Evolutionary conservation across 768 basidiomycete species (phyloP).

Genomic region (Trametes cingulata): DNA sequence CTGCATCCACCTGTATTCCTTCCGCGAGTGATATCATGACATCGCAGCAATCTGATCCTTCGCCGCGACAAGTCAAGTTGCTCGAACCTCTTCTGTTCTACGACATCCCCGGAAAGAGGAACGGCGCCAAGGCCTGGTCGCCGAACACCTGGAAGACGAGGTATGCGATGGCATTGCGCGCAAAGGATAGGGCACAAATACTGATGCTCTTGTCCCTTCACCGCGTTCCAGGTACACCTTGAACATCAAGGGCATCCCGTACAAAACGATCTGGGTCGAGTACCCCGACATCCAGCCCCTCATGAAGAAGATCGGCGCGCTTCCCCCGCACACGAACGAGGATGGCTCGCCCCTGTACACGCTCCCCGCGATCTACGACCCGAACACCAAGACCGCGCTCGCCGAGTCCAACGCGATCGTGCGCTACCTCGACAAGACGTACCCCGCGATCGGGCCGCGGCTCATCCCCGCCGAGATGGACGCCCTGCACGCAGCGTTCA

Average conservation of each 20-base stretch:
- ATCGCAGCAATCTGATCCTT: too few species aligned
- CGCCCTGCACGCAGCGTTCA: conserved; percentile 31
- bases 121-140: conserved; percentile 17
- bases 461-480: conserved; percentile 36
- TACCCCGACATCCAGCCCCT: conserved; percentile 47
- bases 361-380: conserved; percentile 34
- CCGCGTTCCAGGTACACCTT: conserved; percentile 28
- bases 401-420: conserved; percentile 24
- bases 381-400: conserved; percentile 19
- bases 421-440: conserved; percentile 31
- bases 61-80: not conserved
- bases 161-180: not conserved
- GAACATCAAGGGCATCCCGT: conserved; percentile 43
- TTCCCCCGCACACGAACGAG: not conserved
- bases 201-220: not conserved
- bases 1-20: too few species aligned
- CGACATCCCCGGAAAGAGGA: conserved; percentile 23
- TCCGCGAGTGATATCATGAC: too few species aligned
- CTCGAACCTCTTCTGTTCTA: conserved; percentile 21
- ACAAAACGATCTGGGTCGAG: conserved; percentile 53
- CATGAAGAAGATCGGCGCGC: conserved; percentile 31
- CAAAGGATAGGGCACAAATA: not conserved
- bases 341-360: conserved; percentile 28
- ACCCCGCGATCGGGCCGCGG: conserved; percentile 32
- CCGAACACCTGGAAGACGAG: conserved; percentile 26